Percentiles rank a stretch among this genome's conserved stretches.
phyloP scores from a whole-genome alignment of 331 rosid species.

The Spiraea crenata region DNA sequence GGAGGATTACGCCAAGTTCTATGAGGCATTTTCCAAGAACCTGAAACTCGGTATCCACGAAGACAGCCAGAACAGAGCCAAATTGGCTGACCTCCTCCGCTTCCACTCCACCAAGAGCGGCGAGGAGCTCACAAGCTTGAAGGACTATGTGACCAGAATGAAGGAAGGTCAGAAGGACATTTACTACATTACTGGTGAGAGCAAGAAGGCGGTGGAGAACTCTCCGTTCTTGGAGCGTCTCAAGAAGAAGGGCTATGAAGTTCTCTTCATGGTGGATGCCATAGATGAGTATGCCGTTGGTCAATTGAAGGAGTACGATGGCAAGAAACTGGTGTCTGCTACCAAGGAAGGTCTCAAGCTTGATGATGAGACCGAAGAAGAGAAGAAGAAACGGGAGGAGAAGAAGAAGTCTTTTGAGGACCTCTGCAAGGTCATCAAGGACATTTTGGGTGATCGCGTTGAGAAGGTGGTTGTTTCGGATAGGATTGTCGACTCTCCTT shows the following conservation, averaged over 20 bases:
- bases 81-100: conserved; percentile 60
- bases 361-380: conserved; percentile 62
- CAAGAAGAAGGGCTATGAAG: conserved; percentile 66
- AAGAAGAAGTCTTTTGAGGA: conserved; percentile 60
- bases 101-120: conserved; percentile 68
- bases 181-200: conserved; percentile 65
- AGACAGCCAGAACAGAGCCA: conserved; percentile 64
- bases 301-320: conserved; percentile 61
- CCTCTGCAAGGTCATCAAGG: conserved; percentile 58
- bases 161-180: conserved; percentile 70
- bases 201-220: conserved; percentile 67
- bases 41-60: conserved; percentile 66
- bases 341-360: conserved; percentile 63
- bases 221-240: conserved; percentile 67
- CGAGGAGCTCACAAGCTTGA: conserved; percentile 63
- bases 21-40: conserved; percentile 64
- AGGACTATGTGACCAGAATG: conserved; percentile 65
- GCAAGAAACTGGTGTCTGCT: conserved; percentile 66
- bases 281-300: conserved; percentile 67
- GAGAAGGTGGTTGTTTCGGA: conserved; percentile 69
- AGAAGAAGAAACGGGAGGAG: conserved; percentile 51
- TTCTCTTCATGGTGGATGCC: conserved; percentile 63
- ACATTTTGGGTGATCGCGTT: conserved; percentile 54
- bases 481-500: conserved; percentile 63
- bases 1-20: conserved; percentile 58